Base-by-base conservation (phyloP, 495 filamentous ascomycete genomes). In the Penicillium pancosmium region DNA sequence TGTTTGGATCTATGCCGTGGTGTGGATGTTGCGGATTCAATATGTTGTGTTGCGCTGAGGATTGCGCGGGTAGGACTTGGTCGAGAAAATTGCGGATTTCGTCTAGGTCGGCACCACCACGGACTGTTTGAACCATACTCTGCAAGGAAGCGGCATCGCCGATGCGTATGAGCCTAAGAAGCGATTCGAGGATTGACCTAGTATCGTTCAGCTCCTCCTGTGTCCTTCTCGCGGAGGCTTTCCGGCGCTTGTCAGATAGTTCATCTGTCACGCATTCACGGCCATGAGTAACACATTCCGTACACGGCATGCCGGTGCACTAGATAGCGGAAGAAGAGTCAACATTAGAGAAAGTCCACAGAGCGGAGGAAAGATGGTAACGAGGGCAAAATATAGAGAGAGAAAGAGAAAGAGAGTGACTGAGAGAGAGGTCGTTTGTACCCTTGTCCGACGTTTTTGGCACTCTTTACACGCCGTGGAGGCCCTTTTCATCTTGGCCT, bases 381-480 rank as follows among this genome's bases (percentile, higher is more conserved):
- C 23, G 33, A 46, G 57, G 2, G 55, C 52, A 51, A 62, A 61
- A 49, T 2, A 47, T 10, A 34, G 12, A 47, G 18, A 58, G 40
- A 49, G 12, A 44, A 44, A 27, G 38, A 21, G 23, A 47, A 1
- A 31, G 27, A 34, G 31, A 15, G 21, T 31, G 48, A 36, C 15
- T 12, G 49, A 57, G 49, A 50, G 35, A 36, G 12, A 25, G 48
- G 46, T 46, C 16, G 43, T 38, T 47, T 23, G 33, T 73, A 79
- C 77, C 73, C 73, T 77, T 43, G 74, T 78, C 27, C 77, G 71
- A 43, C 73, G 66, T 50, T 60, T 68, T 60, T 79, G 72, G 60
- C 77, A 79, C 57, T 79, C 74, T 31, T 55, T 61, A 58, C 77
- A 79, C 21, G 77, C 77, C 12, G 71, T 72, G 11, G 75, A 78